phyloP scores from a whole-genome alignment of 495 filamentous ascomycete genomes.

The Mytilinidion resinicola region DNA sequence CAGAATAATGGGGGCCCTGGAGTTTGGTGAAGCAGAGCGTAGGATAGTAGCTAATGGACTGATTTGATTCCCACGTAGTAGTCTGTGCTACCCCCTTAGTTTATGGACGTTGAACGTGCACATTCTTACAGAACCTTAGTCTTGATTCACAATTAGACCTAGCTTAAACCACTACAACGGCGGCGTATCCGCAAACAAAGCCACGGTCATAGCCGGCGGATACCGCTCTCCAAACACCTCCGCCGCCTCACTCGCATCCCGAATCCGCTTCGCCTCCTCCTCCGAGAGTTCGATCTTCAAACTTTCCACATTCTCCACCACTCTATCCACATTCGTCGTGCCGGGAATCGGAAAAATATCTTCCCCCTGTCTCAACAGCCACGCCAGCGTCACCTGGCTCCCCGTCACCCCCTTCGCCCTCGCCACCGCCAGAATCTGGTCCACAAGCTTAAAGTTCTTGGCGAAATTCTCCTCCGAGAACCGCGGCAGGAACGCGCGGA shows the following conservation, averaged over 20 bases:
- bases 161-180: neutral
- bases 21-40: no score
- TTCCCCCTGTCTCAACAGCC: slow-evolving; percentile 47
- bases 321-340: slow-evolving; percentile 48
- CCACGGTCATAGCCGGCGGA: slow-evolving; percentile 9
- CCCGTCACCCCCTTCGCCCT: slow-evolving; percentile 42
- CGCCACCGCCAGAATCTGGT: slow-evolving; percentile 39
- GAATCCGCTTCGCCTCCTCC: slow-evolving; percentile 46
- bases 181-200: slow-evolving; percentile 1
- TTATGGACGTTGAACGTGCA: no score
- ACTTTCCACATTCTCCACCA: slow-evolving; percentile 53
- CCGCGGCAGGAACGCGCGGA: slow-evolving; percentile 39
- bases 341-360: slow-evolving; percentile 51
- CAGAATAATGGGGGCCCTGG: no score
- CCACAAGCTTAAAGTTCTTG: slow-evolving; percentile 43
- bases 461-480: slow-evolving; percentile 47
- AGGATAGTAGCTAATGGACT: no score
- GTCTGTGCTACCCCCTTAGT: no score
- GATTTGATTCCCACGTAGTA: no score
- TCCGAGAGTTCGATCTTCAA: slow-evolving; percentile 42
- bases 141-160: no score
- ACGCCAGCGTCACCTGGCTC: slow-evolving; percentile 46
- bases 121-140: no score
- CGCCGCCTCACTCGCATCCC: slow-evolving; percentile 39
- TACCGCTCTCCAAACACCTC: slow-evolving; percentile 41